Percentiles rank a stretch among this genome's conserved stretches.
These are phyloP conservation scores for Magnaporthiopsis rhizophila DNA, from an alignment of 2,329 filamentous ascomycete genomes.

Conservation along the genomic window DNA sequence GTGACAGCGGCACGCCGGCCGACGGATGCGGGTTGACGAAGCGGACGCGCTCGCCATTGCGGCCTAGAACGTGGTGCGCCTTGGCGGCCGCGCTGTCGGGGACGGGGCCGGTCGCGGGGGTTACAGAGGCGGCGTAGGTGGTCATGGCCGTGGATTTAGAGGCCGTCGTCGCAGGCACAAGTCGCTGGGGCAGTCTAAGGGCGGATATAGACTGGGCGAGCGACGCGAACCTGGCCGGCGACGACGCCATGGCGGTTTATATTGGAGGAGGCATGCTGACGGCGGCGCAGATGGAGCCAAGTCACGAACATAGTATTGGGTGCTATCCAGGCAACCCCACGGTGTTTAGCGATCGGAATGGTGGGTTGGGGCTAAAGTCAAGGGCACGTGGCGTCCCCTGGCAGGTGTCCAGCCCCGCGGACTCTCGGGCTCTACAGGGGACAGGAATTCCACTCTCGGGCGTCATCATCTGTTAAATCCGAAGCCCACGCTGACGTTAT, in stretches of 20 bases:
- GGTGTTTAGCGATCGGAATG: too few species aligned
- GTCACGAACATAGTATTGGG: too few species aligned
- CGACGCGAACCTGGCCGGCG: background rate
- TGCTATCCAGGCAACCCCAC: too few species aligned
- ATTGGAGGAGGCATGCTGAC: background rate
- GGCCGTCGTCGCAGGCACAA: background rate
- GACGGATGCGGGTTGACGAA: slow-evolving; percentile 48
- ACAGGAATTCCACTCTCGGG: too few species aligned
- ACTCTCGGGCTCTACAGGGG: too few species aligned
- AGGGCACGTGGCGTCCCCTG: too few species aligned
- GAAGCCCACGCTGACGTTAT: too few species aligned
- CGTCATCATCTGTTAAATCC: too few species aligned
- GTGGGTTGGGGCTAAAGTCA: too few species aligned
- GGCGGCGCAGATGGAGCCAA: too few species aligned
- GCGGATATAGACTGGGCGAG: background rate
- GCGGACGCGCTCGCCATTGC: slow-evolving; percentile 29
- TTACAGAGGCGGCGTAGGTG: background rate
- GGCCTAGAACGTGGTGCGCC: slow-evolving; percentile 38
- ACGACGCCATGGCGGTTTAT: background rate
- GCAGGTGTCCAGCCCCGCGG: too few species aligned
- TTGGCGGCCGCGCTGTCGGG: slow-evolving; percentile 35
- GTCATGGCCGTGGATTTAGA: background rate
- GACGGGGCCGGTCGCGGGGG: background rate
- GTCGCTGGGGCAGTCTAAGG: background rate
- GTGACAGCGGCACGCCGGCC: slow-evolving; percentile 13